Conservation (phyloP, 2,329 filamentous ascomycete genomes). For the Alternaria triticimaculans region DNA sequence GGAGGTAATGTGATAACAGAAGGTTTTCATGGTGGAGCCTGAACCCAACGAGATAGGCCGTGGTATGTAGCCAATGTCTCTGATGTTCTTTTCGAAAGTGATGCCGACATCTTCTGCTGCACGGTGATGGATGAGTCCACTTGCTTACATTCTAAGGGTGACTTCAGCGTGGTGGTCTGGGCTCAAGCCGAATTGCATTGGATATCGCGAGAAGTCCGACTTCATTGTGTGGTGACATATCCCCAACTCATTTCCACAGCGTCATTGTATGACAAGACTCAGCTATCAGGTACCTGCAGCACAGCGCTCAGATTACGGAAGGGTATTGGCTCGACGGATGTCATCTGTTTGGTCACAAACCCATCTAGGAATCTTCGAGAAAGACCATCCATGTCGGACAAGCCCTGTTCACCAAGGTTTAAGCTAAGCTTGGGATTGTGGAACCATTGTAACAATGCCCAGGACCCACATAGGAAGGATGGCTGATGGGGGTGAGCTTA, state of each 20-base stretch:
- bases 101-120: background rate
- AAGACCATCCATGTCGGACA: background rate
- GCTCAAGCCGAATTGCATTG: background rate
- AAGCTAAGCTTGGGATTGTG: background rate
- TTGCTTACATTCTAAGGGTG: background rate
- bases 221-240: background rate
- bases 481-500: slow-evolving; percentile 2
- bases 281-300: background rate
- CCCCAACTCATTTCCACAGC: background rate
- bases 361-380: background rate
- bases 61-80: background rate
- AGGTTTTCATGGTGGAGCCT: background rate
- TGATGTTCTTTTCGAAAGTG: background rate
- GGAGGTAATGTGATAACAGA: background rate
- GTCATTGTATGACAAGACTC: background rate
- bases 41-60: background rate
- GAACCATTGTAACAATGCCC: background rate
- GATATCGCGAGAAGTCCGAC: background rate
- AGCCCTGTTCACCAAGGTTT: too few species aligned
- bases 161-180: background rate
- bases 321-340: background rate
- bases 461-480: background rate
- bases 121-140: background rate
- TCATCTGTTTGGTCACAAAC: background rate
- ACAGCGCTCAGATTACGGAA: background rate